A percentile compares a stretch with the other conserved stretches of the same genome.
phyloP scores from a whole-genome alignment of 768 basidiomycete species.

The Mycena indigotica region DNA sequence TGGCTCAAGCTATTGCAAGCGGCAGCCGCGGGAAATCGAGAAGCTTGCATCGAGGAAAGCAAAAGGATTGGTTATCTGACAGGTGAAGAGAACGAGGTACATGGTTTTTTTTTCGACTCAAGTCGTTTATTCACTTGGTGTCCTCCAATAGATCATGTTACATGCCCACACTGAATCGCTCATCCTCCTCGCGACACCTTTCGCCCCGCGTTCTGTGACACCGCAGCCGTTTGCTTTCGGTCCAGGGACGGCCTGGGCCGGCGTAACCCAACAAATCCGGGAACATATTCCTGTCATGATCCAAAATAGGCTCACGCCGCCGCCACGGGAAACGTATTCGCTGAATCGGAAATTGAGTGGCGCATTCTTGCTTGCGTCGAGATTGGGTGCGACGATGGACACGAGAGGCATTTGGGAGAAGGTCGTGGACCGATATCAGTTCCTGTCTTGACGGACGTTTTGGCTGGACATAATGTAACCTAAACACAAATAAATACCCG shows the following conservation, averaged over 20 bases:
- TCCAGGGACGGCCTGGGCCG: constrained; percentile 59
- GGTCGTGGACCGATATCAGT: constrained; percentile 49
- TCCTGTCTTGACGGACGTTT: constrained; percentile 17
- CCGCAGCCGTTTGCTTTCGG: constrained; percentile 82
- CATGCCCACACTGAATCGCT: constrained; percentile 85
- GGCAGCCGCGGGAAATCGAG: constrained; percentile 68
- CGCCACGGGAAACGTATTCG: constrained; percentile 93
- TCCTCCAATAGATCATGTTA: constrained; percentile 66
- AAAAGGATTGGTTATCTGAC: constrained; percentile 87
- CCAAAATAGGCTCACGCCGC: constrained; percentile 83
- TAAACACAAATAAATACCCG: not conserved
- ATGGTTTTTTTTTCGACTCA: constrained; percentile 11
- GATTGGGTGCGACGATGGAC: constrained; percentile 73
- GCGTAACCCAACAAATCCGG: constrained; percentile 77
- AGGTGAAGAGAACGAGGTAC: constrained; percentile 81
- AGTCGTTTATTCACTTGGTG: not conserved
- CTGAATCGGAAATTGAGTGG: constrained; percentile 89
- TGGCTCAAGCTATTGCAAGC: constrained; percentile 87
- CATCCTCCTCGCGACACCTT: constrained; percentile 83
- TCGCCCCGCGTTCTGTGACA: constrained; percentile 52
- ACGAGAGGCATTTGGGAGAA: constrained; percentile 77
- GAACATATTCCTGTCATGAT: constrained; percentile 89
- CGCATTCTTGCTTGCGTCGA: constrained; percentile 75
- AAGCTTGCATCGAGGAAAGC: constrained; percentile 72
- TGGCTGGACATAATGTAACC: not conserved